Base-by-base conservation (phyloP, 768 basidiomycete species). In the Auriscalpium microsporum region DNA sequence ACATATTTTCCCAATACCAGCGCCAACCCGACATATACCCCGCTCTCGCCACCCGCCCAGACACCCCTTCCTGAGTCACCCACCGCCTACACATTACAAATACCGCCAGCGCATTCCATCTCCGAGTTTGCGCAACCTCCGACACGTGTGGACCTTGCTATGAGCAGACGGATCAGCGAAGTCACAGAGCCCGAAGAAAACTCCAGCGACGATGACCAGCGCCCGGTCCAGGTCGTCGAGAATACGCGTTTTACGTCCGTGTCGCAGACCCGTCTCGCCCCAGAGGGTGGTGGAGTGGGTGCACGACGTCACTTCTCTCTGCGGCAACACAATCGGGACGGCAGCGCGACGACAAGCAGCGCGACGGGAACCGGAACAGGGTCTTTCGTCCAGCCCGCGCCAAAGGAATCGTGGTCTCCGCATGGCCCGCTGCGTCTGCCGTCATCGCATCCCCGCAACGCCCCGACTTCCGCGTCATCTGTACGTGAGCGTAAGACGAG, bases 21-120 rank as follows among this genome's bases (percentile, higher is more conserved):
- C 28, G 28, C 7, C 28, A 28, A 28, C 28, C 28, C 28, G 28
- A 28, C 28, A 28, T 28, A 4, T 28, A 2, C 28, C 28, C 11
- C 53, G 51, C 55, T 64, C 50, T 38, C 63, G 54, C 52, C 59
- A 17, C 52, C 57, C 55, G 53, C 56, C 44, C 52, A 47, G 7
- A 49, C 61, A 19, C 48, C 53, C 16, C 57, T 62, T 44, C 58
- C 49, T 45, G 19, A 21, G 11, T 35, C 46, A 21, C 35, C 56
- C 34, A 52, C 57, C 28, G 53, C 61, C 10, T 62, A 69, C 47
- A 62, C 63, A 23, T 60, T 74, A 54, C 46, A 63, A 17, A 68
- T 83, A 54, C 81, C 79, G 0, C 78, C 82, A 0, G 77, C 82
- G 3, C 82, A 83, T 56, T 69, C 78, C 35, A 76, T 80, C 49